Base-by-base conservation (phyloP, 176 grass and related monocot genomes). In the Pharus latifolius region DNA sequence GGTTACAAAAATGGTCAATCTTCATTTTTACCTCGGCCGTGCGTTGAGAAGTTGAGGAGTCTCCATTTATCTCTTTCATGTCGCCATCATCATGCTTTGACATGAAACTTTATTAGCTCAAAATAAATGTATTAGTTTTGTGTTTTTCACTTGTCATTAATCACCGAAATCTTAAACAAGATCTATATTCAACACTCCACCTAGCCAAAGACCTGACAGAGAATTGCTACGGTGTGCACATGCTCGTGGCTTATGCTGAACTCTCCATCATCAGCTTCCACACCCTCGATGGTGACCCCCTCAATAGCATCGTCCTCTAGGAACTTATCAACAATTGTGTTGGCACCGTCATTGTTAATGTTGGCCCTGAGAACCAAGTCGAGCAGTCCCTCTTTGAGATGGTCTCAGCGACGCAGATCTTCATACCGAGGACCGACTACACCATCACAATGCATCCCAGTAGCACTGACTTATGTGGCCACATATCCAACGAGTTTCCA, bases 201-300 rank as follows among this genome's bases (percentile, higher is more conserved):
- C 11, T 90, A 2, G 91, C 91, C 19, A 90, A 87, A 67, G 91
- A 95, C 51, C 34, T 90, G 0, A 83, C 91, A 0, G 91, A 95
- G 83, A 90, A 90, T 56, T 82, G 84, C 50, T 60, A 45, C 7
- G 80, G 76, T 15, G 83, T 80, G 28, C 80, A 86, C n/a, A 67
- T 95, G 20, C 86, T 95, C 15, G 68, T 90, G 2, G 50, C 81
- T 0, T 83, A 62, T 18, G 81, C 83, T 0, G 91, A 94, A 67
- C 49, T 80, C 62, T 84, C 74, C 18, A 0, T 65, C 50, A 65
- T 89, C 27, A 29, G 78, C 9, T 89, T 94, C 19, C 37, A 27
- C 28, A 76, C 60, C 0, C 86, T 86, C 15, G 44, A 69, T 16
- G 60, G 58, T 9, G n/a, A n/a, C n/a, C n/a, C n/a, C n/a, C n/a